Conservation (phyloP, 2,329 filamentous ascomycete species). For the Plectosphaerella cucumerina region DNA sequence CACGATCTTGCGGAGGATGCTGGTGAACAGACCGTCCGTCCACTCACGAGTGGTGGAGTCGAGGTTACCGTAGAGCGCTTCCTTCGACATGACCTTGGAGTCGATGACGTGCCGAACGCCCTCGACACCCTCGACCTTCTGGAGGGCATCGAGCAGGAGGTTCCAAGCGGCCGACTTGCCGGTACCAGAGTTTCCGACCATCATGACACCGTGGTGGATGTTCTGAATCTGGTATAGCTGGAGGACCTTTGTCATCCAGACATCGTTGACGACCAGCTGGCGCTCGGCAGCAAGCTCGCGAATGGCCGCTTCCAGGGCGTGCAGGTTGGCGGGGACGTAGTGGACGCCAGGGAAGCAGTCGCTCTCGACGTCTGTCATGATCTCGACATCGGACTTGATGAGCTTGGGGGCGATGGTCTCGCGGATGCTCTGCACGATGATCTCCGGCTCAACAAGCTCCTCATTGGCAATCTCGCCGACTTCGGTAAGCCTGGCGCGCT, state of each 20-base stretch:
- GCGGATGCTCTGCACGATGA: constrained; percentile 95
- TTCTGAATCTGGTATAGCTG: constrained; percentile 98
- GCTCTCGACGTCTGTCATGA: constrained; percentile 78
- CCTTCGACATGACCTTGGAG: constrained; percentile 99
- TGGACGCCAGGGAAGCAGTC: constrained; percentile 88
- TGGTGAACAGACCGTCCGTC: constrained; percentile 98
- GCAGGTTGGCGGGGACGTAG: constrained; percentile 86
- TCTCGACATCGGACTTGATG: constrained; percentile 85
- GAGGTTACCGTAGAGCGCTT: constrained; percentile 90
- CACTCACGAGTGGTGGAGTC: constrained; percentile 97
- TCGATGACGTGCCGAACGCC: constrained; percentile 97
- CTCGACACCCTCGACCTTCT: constrained; percentile 85
- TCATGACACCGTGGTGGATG: constrained; percentile 99
- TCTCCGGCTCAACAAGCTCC: constrained; percentile 84
- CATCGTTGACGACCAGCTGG: constrained; percentile 84
- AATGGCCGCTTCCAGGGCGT: constrained; percentile 75
- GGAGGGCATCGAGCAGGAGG: constrained; percentile 83
- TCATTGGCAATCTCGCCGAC: constrained; percentile 52
- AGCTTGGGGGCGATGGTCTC: constrained; percentile 98
- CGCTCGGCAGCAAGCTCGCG: constrained; percentile 77
- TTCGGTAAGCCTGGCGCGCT: constrained; percentile 70
- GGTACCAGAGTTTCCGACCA: constrained; percentile 97
- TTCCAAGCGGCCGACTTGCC: constrained; percentile 97
- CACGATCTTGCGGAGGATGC: constrained; percentile 95
- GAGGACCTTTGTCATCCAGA: constrained; percentile 95